Evolutionary conservation across 2,329 filamentous ascomycete species (phyloP).

Genomic region (Colletotrichum sp.): DNA sequence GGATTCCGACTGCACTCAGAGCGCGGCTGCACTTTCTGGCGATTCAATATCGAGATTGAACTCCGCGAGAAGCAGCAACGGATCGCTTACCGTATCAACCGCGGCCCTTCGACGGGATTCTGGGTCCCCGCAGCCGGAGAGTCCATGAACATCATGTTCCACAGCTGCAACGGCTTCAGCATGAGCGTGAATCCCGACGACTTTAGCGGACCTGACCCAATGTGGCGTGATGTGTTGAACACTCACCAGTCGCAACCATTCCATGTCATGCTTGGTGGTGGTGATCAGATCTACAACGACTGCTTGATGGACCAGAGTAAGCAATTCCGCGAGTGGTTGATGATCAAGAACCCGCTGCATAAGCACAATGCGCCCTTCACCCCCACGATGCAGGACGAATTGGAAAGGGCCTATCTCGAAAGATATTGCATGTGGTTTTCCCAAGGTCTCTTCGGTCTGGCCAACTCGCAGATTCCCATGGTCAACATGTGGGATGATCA

Average conservation of each 20-base stretch:
- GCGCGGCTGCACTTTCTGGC: slow-evolving; percentile 92
- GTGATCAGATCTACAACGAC: slow-evolving; percentile 97
- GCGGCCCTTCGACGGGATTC: slow-evolving; percentile 85
- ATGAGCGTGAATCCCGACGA: slow-evolving; percentile 76
- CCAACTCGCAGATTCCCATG: slow-evolving; percentile 95
- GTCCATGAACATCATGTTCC: slow-evolving; percentile 98
- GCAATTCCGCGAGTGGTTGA: slow-evolving; percentile 84
- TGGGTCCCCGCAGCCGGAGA: slow-evolving; percentile 89
- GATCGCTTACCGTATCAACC: slow-evolving; percentile 94
- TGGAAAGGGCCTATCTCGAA: slow-evolving; percentile 88
- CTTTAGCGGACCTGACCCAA: slow-evolving; percentile 90
- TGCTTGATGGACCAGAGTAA: slow-evolving; percentile 75
- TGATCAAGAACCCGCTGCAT: slow-evolving; percentile 77
- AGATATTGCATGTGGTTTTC: slow-evolving; percentile 96
- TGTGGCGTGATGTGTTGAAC: slow-evolving; percentile 97
- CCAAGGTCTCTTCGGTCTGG: slow-evolving; percentile 91
- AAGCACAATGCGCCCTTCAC: slow-evolving; percentile 84
- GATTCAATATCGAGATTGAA: slow-evolving; percentile 94
- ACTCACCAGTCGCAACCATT: slow-evolving; percentile 90
- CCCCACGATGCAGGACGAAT: slow-evolving; percentile 81
- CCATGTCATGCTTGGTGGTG: slow-evolving; percentile 97
- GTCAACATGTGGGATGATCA: slow-evolving; percentile 98
- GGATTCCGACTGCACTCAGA: slow-evolving; percentile 85
- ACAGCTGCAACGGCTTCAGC: slow-evolving; percentile 97
- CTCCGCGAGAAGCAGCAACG: slow-evolving; percentile 78